phyloP scores from a whole-genome alignment of 2,329 filamentous ascomycete genomes.

The Myriosclerotinia duriaeana region DNA sequence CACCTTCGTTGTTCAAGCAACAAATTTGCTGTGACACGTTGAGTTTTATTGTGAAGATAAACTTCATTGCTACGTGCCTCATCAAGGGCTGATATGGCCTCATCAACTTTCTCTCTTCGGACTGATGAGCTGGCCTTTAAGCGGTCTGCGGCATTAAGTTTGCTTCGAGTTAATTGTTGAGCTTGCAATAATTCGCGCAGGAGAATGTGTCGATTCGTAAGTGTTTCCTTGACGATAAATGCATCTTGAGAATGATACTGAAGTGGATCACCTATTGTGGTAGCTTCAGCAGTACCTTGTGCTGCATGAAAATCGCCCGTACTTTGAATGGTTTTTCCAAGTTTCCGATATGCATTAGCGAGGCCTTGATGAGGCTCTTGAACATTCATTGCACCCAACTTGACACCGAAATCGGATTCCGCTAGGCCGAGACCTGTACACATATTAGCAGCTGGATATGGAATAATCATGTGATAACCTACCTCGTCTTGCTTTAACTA shows the following conservation, averaged over 20 bases:
- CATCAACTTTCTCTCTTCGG: constrained; percentile 92
- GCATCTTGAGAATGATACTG: constrained; percentile 94
- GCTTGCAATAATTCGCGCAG: constrained; percentile 91
- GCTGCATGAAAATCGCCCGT: constrained; percentile 94
- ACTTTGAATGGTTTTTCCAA: constrained; percentile 89
- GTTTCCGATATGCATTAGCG: constrained; percentile 86
- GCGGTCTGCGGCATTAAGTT: constrained; percentile 81
- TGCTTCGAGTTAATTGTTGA: constrained; percentile 79
- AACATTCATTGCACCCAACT: constrained; percentile 79
- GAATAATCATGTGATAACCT: constrained; percentile 39
- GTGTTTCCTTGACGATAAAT: constrained; percentile 95
- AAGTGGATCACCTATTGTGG: constrained; percentile 88
- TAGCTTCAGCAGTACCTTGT: constrained; percentile 94
- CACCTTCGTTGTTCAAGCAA: constrained; percentile 85
- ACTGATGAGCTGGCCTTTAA: constrained; percentile 85
- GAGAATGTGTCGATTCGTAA: constrained; percentile 96
- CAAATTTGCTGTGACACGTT: constrained; percentile 84
- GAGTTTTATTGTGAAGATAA: constrained; percentile 80
- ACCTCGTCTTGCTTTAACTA: constrained; percentile 92
- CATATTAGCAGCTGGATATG: constrained; percentile 38
- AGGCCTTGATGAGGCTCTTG: constrained; percentile 90
- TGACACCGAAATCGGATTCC: constrained; percentile 91
- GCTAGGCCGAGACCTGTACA: constrained; percentile 79
- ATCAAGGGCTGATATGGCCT: constrained; percentile 87
- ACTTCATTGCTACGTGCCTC: constrained; percentile 82